Conservation (phyloP, 192 early-diverging fungal species). For the Neocallimastix lanati region DNA sequence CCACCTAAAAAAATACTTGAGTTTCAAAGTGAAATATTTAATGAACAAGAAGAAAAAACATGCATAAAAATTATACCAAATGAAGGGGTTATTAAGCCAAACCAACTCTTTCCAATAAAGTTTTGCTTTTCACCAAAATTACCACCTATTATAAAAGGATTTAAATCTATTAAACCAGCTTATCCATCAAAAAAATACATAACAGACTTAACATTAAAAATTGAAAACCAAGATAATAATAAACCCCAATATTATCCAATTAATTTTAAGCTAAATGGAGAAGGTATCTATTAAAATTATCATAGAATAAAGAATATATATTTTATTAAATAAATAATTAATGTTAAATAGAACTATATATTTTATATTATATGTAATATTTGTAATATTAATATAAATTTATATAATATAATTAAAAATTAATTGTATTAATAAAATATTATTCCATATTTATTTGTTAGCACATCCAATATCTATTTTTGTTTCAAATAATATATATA, state of each 20-base stretch:
- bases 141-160: background rate
- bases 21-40: background rate
- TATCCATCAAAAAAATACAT: background rate
- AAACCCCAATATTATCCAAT: background rate
- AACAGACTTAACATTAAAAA: background rate
- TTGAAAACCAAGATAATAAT: background rate
- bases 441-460: background rate
- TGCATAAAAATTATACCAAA: background rate
- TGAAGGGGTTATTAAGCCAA: background rate
- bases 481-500: background rate
- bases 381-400: too few species aligned
- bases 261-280: background rate
- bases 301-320: too few species aligned
- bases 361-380: too few species aligned
- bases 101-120: background rate
- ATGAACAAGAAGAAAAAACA: background rate
- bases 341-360: too few species aligned
- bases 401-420: too few species aligned
- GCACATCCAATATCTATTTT: background rate
- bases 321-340: too few species aligned
- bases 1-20: background rate
- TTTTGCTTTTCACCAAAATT: background rate
- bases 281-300: too few species aligned
- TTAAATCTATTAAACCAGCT: background rate
- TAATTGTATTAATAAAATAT: too few species aligned